Evolutionary conservation across 305 asterid genomes (phyloP).

Genomic region (Petunia hybrid): DNA sequence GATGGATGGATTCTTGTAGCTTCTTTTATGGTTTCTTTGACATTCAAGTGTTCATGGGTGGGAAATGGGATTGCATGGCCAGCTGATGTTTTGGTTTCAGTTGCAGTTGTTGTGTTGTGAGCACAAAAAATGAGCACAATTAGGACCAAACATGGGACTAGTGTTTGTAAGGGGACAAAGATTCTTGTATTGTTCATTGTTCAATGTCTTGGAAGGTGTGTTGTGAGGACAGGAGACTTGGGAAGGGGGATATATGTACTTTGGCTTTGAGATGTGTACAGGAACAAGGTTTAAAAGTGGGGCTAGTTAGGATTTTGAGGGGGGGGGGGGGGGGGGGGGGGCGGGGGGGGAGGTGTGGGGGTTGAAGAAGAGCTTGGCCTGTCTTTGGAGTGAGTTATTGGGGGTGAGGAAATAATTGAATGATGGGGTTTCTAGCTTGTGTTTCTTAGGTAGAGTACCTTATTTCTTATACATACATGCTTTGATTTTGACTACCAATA

Average conservation of each 20-base stretch:
- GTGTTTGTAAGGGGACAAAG: conserved; percentile 14
- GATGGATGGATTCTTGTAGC: conserved; percentile 1
- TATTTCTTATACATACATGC: no score
- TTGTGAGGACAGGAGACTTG: conserved; percentile 18
- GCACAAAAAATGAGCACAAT: conserved; percentile 29
- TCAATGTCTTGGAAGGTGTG: not conserved
- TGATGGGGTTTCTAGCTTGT: conserved; percentile 35
- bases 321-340: not conserved
- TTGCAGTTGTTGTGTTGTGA: conserved; percentile 37
- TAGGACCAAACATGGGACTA: not conserved
- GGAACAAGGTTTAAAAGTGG: conserved; percentile 19
- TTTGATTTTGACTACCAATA: no score
- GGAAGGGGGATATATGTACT: conserved; percentile 53
- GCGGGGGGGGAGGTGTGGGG: conserved; percentile 3
- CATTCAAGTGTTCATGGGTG: conserved; percentile 59
- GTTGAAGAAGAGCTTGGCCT: not conserved
- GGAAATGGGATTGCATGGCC: conserved; percentile 77
- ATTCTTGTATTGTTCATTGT: not conserved
- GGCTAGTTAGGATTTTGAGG: not conserved
- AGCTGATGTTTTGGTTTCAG: conserved; percentile 62
- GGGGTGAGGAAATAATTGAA: conserved; percentile 51
- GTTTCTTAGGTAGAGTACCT: not conserved
- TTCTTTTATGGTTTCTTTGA: conserved; percentile 53
- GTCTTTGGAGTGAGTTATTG: conserved; percentile 6
- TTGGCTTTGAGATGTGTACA: conserved; percentile 45